Conservation (phyloP, 1,284 basidiomycete species). For the Sanghuangporus weigelae region DNA sequence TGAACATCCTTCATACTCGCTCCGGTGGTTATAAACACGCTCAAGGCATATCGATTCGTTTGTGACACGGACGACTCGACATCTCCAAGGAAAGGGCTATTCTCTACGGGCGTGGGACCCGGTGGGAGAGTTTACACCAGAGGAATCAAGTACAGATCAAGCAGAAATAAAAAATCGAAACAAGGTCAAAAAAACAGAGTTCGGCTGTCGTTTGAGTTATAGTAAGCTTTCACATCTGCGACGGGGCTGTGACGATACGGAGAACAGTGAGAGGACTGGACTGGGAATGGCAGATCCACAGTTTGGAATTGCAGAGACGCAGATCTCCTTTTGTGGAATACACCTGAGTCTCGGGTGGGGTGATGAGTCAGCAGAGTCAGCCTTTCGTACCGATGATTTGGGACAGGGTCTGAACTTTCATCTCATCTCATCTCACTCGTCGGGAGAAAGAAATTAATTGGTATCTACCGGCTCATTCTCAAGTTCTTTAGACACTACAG, state of each 20-base stretch:
- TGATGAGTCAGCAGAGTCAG: neutral
- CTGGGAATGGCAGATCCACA: no score
- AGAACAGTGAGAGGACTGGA: no score
- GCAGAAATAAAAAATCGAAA: neutral
- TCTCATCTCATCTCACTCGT: no score
- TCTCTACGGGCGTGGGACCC: neutral
- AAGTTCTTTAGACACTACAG: neutral
- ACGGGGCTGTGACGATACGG: no score
- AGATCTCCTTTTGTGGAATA: neutral
- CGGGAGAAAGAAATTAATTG: neutral
- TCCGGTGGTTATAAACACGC: no score
- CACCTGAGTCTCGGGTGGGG: neutral
- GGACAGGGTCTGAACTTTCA: no score
- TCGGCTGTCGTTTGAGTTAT: neutral
- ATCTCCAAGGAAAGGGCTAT: neutral
- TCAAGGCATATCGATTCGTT: neutral
- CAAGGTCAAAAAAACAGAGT: neutral
- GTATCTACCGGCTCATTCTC: neutral
- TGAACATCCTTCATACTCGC: no score
- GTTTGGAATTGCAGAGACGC: neutral
- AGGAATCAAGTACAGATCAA: neutral
- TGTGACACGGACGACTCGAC: neutral
- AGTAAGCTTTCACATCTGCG: neutral
- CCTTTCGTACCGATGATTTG: neutral
- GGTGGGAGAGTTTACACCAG: neutral